A percentile compares a stretch with the other conserved stretches of the same genome.
Evolutionary conservation across 192 early-diverging fungal genomes (phyloP).

Genomic region (Linnemannia elongata): DNA sequence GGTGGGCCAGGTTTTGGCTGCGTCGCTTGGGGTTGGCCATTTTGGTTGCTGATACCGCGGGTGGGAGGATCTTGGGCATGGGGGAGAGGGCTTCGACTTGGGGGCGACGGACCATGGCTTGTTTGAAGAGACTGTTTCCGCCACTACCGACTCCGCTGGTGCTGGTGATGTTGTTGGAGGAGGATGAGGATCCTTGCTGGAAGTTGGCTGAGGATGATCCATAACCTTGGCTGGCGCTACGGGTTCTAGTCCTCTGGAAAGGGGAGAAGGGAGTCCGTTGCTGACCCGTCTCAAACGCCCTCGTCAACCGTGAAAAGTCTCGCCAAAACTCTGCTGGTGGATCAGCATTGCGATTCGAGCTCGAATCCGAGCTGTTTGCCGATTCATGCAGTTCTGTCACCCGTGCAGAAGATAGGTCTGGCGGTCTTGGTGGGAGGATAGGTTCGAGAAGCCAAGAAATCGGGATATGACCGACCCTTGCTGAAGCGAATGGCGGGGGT

Average conservation of each 20-base stretch:
- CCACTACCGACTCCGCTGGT: neutral
- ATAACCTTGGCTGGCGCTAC: constrained; percentile 14
- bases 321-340: constrained; percentile 43
- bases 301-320: constrained; percentile 43
- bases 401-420: neutral
- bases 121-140: constrained; percentile 19
- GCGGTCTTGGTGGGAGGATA: constrained; percentile 36
- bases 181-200: neutral
- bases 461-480: constrained; percentile 28
- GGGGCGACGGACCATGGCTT: constrained; percentile 27
- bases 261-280: constrained; percentile 38
- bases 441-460: constrained; percentile 53
- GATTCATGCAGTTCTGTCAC: neutral
- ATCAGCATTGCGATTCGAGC: constrained; percentile 12
- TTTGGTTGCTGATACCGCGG: neutral
- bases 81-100: constrained; percentile 42
- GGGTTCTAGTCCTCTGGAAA: constrained; percentile 24
- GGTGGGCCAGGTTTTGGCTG: constrained; percentile 24
- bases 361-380: neutral
- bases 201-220: neutral
- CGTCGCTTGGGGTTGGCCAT: constrained; percentile 35
- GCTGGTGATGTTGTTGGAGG: neutral
- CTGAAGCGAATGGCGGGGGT: constrained; percentile 23
- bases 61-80: constrained; percentile 41
- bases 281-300: constrained; percentile 40